Base-by-base conservation (phyloP, 2,329 filamentous ascomycete genomes). In the Claviceps pusilla region DNA sequence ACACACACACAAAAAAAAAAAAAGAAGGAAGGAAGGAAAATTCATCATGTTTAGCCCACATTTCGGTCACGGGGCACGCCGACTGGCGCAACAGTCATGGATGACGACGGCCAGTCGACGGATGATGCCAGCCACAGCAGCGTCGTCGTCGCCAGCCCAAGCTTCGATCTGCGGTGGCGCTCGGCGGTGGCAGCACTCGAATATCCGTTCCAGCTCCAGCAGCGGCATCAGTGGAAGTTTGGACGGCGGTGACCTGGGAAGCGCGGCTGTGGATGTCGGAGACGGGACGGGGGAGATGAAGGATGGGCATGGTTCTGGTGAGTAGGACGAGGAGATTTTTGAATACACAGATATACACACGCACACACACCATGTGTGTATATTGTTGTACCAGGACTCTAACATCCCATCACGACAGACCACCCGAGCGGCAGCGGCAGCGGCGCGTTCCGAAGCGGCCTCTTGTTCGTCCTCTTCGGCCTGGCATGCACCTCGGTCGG, bases 401-500 rank as follows among this genome's bases (percentile, higher is more conserved):
- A 28, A 45, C 24, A n/a, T 28, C 19, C 28, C 42, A 1, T 37
- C 9, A 37, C 35, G 10, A 35, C 28, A 33, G 50, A 24, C 50
- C 51, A 35, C 49, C 35, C 39, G 11, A 46, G 49, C 24, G 35
- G 41, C 31, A 42, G 46, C 43, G 12, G 12, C 24, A n/a, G 41
- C 31, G 31, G 56, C 35, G 6, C 12, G 1, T 46, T 60, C 62
- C 54, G 62, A 58, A 57, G 61, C 55, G 52, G 62, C 59, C 48
- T 62, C 16, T 58, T 60, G 11, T 57, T 64, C 52, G 57, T 62
- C 39, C 56, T 68, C 29, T 59, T 64, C 28, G 69, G 65, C 16
- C 35, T 68, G 48, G 60, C 62, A 12, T 70, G 64, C 51, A 59
- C 61, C 56, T 58, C 60, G 10, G 56, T 63, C 4, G 69, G 69